These are phyloP conservation scores for Obelidium mucronatum DNA, from an alignment of 192 early-diverging fungal genomes.

Conservation along the genomic window DNA sequence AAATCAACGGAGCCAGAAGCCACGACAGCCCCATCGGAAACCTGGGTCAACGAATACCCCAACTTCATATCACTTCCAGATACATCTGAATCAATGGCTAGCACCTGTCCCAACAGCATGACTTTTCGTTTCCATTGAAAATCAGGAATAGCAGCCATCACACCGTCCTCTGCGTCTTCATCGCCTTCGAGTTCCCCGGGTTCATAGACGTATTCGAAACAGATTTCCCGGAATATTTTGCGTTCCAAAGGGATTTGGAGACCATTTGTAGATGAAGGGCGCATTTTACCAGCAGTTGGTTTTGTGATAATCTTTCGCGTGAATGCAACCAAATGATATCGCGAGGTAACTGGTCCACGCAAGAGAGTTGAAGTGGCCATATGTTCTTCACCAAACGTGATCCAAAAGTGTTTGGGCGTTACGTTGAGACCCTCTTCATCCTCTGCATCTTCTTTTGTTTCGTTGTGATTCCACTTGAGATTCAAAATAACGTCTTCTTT, in stretches of 20 bases:
- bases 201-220: conserved; percentile 25
- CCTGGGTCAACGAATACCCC: not conserved
- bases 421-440: not conserved
- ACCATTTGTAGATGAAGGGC: not conserved
- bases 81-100: conserved; percentile 27
- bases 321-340: conserved; percentile 27
- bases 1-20: not conserved
- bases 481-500: not conserved
- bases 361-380: conserved; percentile 13
- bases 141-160: conserved; percentile 9
- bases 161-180: conserved; percentile 1
- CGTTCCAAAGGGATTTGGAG: not conserved
- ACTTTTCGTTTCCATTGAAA: conserved; percentile 27
- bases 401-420: conserved; percentile 20
- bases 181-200: not conserved
- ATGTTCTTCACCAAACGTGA: conserved; percentile 15
- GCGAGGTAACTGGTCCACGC: not conserved
- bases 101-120: conserved; percentile 19
- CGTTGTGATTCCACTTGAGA: not conserved
- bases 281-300: not conserved
- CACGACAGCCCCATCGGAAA: not conserved
- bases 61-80: not conserved
- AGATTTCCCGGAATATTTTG: conserved; percentile 30
- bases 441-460: not conserved
- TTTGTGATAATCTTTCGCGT: not conserved